phyloP scores from a whole-genome alignment of 805 yeast species.

The Danielia reshetovae region DNA sequence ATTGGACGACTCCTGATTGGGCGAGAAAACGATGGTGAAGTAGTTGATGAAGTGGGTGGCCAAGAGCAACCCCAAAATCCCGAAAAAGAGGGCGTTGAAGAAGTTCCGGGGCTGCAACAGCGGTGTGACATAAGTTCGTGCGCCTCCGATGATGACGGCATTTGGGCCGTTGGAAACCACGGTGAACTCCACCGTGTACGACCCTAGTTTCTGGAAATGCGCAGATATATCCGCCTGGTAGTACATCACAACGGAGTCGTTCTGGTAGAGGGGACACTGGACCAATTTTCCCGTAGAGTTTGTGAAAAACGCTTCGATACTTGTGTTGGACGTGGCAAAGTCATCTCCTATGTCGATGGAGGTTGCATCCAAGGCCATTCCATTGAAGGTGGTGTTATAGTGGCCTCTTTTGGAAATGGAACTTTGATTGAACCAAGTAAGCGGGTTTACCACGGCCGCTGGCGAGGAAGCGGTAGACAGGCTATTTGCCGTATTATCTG shows the following conservation, averaged over 20 bases:
- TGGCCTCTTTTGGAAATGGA: neutral
- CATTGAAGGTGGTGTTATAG: neutral
- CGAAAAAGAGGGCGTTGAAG: constrained; percentile 31
- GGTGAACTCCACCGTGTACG: constrained; percentile 40
- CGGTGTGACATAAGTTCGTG: constrained; percentile 47
- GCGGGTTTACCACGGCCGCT: neutral
- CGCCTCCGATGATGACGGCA: constrained; percentile 44
- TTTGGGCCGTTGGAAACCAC: constrained; percentile 37
- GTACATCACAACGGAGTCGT: constrained; percentile 34
- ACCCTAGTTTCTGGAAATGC: constrained; percentile 41
- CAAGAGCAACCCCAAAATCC: constrained; percentile 36
- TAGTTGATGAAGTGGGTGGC: constrained; percentile 39
- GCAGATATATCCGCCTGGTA: constrained; percentile 37
- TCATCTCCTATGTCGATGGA: too few relatives aligned
- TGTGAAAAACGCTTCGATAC: constrained; percentile 18
- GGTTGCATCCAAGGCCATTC: neutral
- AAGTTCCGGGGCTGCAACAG: constrained; percentile 25
- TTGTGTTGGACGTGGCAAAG: constrained; percentile 13
- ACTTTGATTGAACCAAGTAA: neutral
- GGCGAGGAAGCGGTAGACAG: neutral
- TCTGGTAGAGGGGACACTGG: constrained; percentile 35
- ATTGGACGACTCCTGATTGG: constrained; percentile 55
- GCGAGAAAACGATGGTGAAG: constrained; percentile 43
- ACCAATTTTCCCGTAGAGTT: constrained; percentile 25
- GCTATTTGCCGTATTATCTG: neutral